Base-by-base conservation (phyloP, 768 basidiomycete genomes). In the Termitomyces eurrhizus region DNA sequence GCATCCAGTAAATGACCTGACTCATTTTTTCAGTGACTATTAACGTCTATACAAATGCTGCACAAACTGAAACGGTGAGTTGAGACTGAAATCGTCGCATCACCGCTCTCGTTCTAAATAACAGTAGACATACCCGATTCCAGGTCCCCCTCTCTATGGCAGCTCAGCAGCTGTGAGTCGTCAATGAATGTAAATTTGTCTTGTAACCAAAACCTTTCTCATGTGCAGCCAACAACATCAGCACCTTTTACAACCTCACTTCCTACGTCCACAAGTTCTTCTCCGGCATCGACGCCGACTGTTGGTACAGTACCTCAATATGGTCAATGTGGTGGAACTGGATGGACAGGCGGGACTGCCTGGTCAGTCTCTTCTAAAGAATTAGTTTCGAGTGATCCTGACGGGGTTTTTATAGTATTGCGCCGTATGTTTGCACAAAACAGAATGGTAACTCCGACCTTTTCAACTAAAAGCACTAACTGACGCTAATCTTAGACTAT, bases 111-210 rank as follows among this genome's bases (percentile, higher is more conserved):
- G 4, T 29, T 16, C 36, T 39, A 50, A 49, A 39, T 26, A 49
- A 32, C 39, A 36, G 7, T 21, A 56, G 32, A 61, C 56, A 70
- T 80, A 81, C 66, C 59, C 67, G 8, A 78, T 81, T 55, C 78
- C 79, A 4, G 77, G 78, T 26, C 78, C 79, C 21, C 74, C 79
- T 46, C 76, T 84, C 21, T 84, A 81, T 68, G 79, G 75, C 32
- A 59, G 50, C 45, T 5, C 36, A 21, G 59, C 33, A 36, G 36
- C 61, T 41, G 51, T 54, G n/a, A 36, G 53, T 61, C 48, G 26
- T 0, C 9, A 35, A 48, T 16, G 11, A 9, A 16, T 33, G 7
- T 7, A 21, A 16, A 24, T 24, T 12, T 9, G 12, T 5, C 7
- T 42, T 9, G 5, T 42, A 32, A 42, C 16, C 35, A 29, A 41